Conservation (phyloP, 2,329 filamentous ascomycete species). For the Aspergillus aculeatus region DNA sequence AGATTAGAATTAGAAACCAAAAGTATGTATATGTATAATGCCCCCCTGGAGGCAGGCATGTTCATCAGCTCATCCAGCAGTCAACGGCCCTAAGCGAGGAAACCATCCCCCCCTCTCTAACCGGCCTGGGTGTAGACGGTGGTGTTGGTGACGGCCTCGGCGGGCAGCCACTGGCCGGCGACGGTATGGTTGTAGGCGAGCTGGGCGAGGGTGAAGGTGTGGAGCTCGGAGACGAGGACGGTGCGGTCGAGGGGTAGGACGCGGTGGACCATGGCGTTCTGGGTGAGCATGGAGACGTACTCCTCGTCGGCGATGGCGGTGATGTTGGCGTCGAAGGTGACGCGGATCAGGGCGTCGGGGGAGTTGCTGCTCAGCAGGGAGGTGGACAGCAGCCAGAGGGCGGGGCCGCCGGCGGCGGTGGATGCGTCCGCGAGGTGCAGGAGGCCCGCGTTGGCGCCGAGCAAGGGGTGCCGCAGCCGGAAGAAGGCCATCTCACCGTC, state of each 20-base stretch:
- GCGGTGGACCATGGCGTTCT: slow-evolving; percentile 5
- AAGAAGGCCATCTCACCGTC: not conserved
- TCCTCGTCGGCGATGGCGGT: not conserved
- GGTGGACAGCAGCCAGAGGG: slow-evolving; percentile 7
- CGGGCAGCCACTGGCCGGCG: slow-evolving; percentile 6
- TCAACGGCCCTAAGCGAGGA: too few species aligned
- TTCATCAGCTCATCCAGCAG: too few species aligned
- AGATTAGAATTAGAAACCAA: too few species aligned
- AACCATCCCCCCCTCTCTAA: not conserved
- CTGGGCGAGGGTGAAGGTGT: slow-evolving; percentile 9
- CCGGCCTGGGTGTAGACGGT: slow-evolving; percentile 1
- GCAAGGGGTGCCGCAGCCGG: too few species aligned
- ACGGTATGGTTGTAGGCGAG: slow-evolving; percentile 1
- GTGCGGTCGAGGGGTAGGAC: not conserved
- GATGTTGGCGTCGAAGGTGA: not conserved
- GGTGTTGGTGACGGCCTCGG: not conserved
- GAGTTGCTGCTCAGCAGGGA: slow-evolving; percentile 7
- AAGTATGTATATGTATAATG: too few species aligned
- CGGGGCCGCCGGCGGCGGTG: not conserved
- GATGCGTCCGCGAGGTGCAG: not conserved
- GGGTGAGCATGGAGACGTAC: slow-evolving; percentile 7
- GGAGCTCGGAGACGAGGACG: slow-evolving; percentile 1
- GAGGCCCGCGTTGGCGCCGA: too few species aligned
- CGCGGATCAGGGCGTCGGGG: slow-evolving; percentile 5
- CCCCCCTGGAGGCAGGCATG: too few species aligned